These are phyloP conservation scores for Chenopodium album DNA, from an alignment of 148 eudicot species.

Conservation along the genomic window DNA sequence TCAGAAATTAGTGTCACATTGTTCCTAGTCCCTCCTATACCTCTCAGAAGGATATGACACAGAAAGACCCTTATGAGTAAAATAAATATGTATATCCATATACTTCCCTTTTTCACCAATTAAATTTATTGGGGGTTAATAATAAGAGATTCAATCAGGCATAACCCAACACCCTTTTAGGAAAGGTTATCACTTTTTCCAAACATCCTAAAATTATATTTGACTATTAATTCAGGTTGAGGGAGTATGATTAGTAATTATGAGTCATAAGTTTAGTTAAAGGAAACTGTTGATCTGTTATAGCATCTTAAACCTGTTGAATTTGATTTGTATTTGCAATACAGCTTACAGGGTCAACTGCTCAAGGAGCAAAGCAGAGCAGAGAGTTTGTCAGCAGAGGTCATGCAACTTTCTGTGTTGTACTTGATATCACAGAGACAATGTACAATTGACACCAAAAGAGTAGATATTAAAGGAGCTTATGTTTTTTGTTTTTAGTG, in stretches of 20 bases:
- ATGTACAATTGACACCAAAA: constrained; percentile 1
- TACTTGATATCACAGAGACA: neutral
- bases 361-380: constrained; percentile 88
- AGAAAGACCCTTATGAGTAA: too few species aligned
- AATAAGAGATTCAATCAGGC: neutral
- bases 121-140: neutral
- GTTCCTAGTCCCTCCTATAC: too few species aligned
- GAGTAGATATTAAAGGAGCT: neutral
- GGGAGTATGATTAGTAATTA: neutral
- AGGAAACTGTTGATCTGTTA: neutral
- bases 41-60: too few species aligned
- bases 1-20: too few species aligned
- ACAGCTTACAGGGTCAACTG: constrained; percentile 48
- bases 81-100: too few species aligned
- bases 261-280: neutral
- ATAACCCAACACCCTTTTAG: neutral
- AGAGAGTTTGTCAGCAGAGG: constrained; percentile 81
- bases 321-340: neutral
- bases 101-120: neutral
- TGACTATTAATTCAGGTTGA: neutral
- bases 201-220: neutral
- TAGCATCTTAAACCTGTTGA: neutral
- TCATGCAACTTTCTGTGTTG: constrained; percentile 62
- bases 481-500: neutral
- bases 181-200: neutral